Conservation (phyloP, 306 rosid genomes). For the Acmispon strigosus region DNA sequence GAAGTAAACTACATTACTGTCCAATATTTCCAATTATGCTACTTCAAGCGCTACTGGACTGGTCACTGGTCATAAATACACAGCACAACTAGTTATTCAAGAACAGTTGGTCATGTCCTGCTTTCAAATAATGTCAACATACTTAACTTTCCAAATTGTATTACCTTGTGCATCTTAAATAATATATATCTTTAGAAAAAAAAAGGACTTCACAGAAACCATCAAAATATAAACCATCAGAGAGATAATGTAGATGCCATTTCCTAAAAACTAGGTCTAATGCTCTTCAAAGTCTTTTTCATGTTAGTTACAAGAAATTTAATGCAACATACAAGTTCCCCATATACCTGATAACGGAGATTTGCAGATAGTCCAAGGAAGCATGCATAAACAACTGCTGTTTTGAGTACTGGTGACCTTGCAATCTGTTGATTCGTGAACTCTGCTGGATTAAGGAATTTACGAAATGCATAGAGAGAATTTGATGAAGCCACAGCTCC, state of each 20-base stretch:
- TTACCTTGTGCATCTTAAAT: not conserved
- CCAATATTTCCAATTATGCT: slow-evolving; percentile 1
- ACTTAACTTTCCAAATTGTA: not conserved
- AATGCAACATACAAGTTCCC: slow-evolving; percentile 11
- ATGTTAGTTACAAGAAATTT: not conserved
- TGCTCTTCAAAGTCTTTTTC: not conserved
- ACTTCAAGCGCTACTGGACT: not conserved
- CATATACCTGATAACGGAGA: slow-evolving; percentile 87
- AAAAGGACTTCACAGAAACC: not conserved
- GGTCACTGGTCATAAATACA: not conserved
- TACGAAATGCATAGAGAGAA: slow-evolving; percentile 48
- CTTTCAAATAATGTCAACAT: slow-evolving; percentile 1
- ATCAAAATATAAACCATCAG: not conserved
- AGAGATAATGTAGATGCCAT: slow-evolving; percentile 4
- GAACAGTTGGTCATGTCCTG: not conserved
- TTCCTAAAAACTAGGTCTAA: slow-evolving; percentile 18
- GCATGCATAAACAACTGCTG: slow-evolving; percentile 55
- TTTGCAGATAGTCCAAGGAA: slow-evolving; percentile 89
- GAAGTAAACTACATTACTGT: not conserved
- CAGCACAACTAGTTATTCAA: not conserved
- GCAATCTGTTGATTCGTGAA: slow-evolving; percentile 34
- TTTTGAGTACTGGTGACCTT: slow-evolving; percentile 81
- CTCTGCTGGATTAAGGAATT: slow-evolving; percentile 55
- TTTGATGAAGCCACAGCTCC: slow-evolving; percentile 87
- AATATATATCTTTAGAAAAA: not conserved